Evolutionary conservation across 169 alveolate genomes (phyloP).

Genomic region (Babesia gibsoni): DNA sequence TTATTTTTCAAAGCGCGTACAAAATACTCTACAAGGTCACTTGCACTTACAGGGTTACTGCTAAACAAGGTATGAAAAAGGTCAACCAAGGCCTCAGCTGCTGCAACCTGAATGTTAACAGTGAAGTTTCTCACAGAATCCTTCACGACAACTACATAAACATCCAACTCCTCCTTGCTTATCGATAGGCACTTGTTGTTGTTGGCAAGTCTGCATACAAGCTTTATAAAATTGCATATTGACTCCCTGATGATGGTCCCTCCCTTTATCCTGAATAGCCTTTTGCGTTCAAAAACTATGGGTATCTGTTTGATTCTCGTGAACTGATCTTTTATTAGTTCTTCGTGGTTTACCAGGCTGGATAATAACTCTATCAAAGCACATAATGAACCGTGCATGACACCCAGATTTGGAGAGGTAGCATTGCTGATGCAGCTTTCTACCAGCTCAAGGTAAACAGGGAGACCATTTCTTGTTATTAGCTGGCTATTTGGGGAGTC

Average conservation of each 20-base stretch:
- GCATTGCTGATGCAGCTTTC: conserved; percentile 1
- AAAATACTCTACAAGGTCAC: not conserved
- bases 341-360: not conserved
- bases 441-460: conserved; percentile 18
- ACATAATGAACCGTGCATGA: conserved; percentile 50
- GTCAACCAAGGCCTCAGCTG: conserved; percentile 35
- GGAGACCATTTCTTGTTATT: conserved; percentile 8
- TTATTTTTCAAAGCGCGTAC: not conserved
- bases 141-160: conserved; percentile 28
- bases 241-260: conserved; percentile 31
- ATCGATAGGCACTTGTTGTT: not conserved
- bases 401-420: not conserved
- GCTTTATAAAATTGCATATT: conserved; percentile 28
- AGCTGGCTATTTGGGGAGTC: conserved; percentile 30
- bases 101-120: conserved; percentile 45
- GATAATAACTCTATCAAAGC: conserved; percentile 29
- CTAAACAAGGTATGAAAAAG: not conserved
- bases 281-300: conserved; percentile 31
- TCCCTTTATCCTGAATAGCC: conserved; percentile 33
- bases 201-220: conserved; percentile 4
- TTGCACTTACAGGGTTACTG: not conserved
- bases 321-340: not conserved
- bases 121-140: conserved; percentile 48
- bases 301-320: conserved; percentile 27
- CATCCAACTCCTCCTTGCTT: not conserved